A percentile compares a stretch with the other conserved stretches of the same genome.
phyloP scores from a whole-genome alignment of 495 filamentous ascomycete genomes.

The Massariosphaeria phaeospora region DNA sequence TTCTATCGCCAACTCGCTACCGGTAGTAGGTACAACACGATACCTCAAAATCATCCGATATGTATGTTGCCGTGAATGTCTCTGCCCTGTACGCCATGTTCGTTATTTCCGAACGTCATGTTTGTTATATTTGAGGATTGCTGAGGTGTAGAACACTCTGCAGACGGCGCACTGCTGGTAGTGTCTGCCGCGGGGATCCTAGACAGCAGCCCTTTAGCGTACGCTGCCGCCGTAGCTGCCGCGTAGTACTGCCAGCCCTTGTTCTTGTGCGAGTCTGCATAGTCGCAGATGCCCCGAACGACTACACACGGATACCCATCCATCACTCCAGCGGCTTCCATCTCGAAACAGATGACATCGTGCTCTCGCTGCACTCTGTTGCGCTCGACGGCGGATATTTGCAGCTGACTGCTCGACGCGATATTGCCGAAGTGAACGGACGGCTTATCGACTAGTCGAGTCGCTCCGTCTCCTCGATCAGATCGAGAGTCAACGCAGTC shows the following conservation, averaged over 20 bases:
- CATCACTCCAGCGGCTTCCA: slow-evolving; percentile 20
- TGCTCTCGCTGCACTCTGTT: slow-evolving; percentile 16
- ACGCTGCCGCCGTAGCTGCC: slow-evolving; percentile 11
- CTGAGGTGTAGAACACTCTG: not conserved
- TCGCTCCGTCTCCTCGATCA: slow-evolving; percentile 11
- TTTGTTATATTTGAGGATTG: not conserved
- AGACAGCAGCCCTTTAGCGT: slow-evolving; percentile 7
- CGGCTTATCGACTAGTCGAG: slow-evolving; percentile 7
- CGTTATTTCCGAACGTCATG: slow-evolving; percentile 5
- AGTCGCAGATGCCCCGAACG: slow-evolving; percentile 19
- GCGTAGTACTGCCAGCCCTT: slow-evolving; percentile 15
- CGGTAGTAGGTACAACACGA: not conserved
- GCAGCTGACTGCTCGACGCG: slow-evolving; percentile 20
- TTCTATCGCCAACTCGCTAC: not conserved
- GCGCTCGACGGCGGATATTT: slow-evolving; percentile 13
- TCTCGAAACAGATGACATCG: slow-evolving; percentile 19
- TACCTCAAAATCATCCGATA: not conserved
- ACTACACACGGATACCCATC: slow-evolving; percentile 10
- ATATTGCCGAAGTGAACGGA: slow-evolving; percentile 18
- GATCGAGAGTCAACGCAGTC: not conserved
- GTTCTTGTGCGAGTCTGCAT: slow-evolving; percentile 20
- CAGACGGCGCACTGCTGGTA: not conserved
- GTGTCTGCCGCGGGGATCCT: not conserved
- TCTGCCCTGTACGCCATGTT: not conserved
- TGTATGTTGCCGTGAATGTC: not conserved